Conservation (phyloP, 495 filamentous ascomycete genomes). For the Aspergillus carlsbadensis region DNA sequence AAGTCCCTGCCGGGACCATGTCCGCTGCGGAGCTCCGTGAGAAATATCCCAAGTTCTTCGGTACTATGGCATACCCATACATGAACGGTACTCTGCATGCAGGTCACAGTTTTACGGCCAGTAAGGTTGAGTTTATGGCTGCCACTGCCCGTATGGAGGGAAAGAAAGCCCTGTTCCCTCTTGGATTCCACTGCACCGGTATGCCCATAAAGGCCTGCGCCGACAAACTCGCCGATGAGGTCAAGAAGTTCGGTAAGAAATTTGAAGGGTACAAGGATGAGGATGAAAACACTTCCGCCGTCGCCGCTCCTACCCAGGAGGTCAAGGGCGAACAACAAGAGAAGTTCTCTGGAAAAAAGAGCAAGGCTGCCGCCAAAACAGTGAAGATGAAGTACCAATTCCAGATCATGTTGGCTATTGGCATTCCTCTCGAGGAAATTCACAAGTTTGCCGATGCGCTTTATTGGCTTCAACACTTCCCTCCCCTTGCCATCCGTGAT, state of each 20-base stretch:
- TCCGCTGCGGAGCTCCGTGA: conserved; percentile 70
- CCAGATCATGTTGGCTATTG: conserved; percentile 83
- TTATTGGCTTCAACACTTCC: conserved; percentile 88
- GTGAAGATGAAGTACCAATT: conserved; percentile 89
- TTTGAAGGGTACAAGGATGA: conserved; percentile 75
- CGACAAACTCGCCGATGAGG: conserved; percentile 87
- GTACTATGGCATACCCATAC: conserved; percentile 91
- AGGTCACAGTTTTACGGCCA: conserved; percentile 85
- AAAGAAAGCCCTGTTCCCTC: conserved; percentile 79
- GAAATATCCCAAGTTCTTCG: conserved; percentile 88
- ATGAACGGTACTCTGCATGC: conserved; percentile 96
- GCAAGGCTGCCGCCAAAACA: conserved; percentile 87
- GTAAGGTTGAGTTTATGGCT: conserved; percentile 86
- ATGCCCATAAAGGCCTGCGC: conserved; percentile 98
- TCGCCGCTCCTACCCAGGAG: conserved; percentile 58
- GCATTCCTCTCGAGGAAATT: conserved; percentile 82
- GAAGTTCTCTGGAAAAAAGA: conserved; percentile 92
- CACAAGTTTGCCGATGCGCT: conserved; percentile 85
- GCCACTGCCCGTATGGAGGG: conserved; percentile 88
- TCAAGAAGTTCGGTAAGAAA: conserved; percentile 82
- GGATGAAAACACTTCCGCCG: conserved; percentile 41
- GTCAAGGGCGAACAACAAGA: conserved; percentile 77
- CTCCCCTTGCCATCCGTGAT: conserved; percentile 76
- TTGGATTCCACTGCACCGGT: conserved; percentile 94
- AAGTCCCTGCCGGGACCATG: conserved; percentile 70